phyloP scores from a whole-genome alignment of 2,329 filamentous ascomycete species.

The Talaromyces sp. region DNA sequence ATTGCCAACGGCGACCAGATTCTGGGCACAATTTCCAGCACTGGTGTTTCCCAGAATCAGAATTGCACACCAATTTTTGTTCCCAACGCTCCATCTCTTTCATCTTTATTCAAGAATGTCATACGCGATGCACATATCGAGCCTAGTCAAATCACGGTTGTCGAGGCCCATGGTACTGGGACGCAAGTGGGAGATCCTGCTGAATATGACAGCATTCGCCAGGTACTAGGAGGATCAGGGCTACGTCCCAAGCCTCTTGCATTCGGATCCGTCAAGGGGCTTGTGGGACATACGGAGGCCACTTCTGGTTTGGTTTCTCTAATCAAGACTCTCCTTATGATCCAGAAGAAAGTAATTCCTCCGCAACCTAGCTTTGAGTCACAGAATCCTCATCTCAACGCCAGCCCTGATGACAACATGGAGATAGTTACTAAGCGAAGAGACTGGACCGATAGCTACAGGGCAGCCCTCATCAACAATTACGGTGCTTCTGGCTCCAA shows the following conservation, averaged over 20 bases:
- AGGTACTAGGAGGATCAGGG: constrained; percentile 14
- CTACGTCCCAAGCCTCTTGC: constrained; percentile 12
- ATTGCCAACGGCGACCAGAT: constrained; percentile 42
- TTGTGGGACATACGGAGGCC: constrained; percentile 23
- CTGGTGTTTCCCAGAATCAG: constrained; percentile 30
- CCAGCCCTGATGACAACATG: constrained; percentile 14
- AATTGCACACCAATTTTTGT: constrained; percentile 25
- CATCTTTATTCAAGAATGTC: constrained; percentile 29
- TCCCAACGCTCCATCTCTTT: constrained; percentile 31
- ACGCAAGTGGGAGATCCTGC: constrained; percentile 24
- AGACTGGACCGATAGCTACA: constrained; percentile 11
- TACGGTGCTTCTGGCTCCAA: constrained; percentile 27
- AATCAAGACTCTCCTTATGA: constrained; percentile 22
- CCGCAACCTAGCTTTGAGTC: constrained; percentile 20
- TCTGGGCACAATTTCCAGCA: constrained; percentile 29
- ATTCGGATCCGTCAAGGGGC: constrained; percentile 24
- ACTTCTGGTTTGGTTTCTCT: constrained; percentile 21
- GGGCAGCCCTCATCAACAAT: constrained; percentile 23
- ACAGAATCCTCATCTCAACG: constrained; percentile 19
- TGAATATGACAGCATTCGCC: constrained; percentile 19
- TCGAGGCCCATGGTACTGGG: constrained; percentile 40
- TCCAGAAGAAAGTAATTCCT: constrained; percentile 21
- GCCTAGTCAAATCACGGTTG: constrained; percentile 21
- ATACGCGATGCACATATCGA: constrained; percentile 35
- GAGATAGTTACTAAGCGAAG: constrained; percentile 13